Evolutionary conservation across 805 yeast species (phyloP).

Genomic region (Diddensiella santjacobensis): DNA sequence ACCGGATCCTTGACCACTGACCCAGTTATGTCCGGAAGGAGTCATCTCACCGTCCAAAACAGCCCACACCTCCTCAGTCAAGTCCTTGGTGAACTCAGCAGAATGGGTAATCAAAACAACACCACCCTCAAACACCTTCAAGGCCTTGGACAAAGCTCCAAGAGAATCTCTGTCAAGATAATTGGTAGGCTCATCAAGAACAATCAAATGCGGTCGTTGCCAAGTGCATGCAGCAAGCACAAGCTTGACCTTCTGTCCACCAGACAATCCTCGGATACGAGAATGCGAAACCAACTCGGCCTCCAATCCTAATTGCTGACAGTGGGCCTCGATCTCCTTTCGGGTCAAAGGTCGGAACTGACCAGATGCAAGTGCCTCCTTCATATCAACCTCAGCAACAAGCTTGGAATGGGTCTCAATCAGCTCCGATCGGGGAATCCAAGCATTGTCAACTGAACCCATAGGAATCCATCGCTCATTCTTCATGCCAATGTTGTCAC

Average conservation of each 20-base stretch:
- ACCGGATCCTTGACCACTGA: conserved; percentile 99
- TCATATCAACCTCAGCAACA: conserved; percentile 99
- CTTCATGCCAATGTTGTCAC: conserved; percentile 99
- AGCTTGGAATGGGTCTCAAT: conserved; percentile 96
- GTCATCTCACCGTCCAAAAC: conserved; percentile 97
- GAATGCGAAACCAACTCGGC: conserved; percentile 99
- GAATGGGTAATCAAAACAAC: conserved; percentile 99
- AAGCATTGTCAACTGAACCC: conserved; percentile 99
- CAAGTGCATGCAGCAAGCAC: conserved; percentile 99
- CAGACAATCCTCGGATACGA: conserved; percentile 99
- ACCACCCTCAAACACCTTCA: conserved; percentile 99
- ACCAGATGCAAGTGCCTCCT: conserved; percentile 99
- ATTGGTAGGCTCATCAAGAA: conserved; percentile 99
- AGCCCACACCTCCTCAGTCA: conserved; percentile 99
- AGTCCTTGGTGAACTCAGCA: conserved; percentile 99
- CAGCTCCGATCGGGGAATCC: conserved; percentile 99
- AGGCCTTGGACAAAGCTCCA: conserved; percentile 98
- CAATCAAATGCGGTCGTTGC: conserved; percentile 99
- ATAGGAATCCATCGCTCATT: conserved; percentile 99
- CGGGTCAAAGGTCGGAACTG: conserved; percentile 99
- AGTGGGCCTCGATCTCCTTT: conserved; percentile 99
- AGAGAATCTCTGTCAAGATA: conserved; percentile 98
- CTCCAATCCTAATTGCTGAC: conserved; percentile 97
- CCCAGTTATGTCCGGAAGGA: conserved; percentile 99
- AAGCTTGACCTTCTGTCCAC: conserved; percentile 99